phyloP scores from a whole-genome alignment of 306 rosid genomes.

The Delonix regia region DNA sequence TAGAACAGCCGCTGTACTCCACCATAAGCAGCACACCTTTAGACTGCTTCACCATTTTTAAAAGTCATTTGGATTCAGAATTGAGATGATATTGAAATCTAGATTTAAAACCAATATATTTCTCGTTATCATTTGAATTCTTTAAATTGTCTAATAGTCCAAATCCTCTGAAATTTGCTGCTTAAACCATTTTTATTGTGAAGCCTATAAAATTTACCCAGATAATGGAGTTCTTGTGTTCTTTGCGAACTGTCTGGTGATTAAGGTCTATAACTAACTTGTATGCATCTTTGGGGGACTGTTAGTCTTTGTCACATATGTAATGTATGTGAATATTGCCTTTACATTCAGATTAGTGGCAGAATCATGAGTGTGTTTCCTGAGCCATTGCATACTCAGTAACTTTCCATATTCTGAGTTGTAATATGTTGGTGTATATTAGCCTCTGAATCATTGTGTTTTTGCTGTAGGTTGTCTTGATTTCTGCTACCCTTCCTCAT shows the following conservation, averaged over 20 bases:
- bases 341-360: conserved; percentile 1
- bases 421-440: conserved; percentile 5
- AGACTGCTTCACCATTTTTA: background rate
- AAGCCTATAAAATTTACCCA: background rate
- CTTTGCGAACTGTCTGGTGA: background rate
- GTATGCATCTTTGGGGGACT: background rate
- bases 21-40: background rate
- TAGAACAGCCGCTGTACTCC: background rate
- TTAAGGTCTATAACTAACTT: background rate
- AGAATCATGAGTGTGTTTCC: background rate
- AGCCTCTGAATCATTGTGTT: conserved; percentile 28
- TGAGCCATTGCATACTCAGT: background rate
- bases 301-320: background rate
- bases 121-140: background rate
- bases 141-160: background rate
- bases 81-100: background rate
- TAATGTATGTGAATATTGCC: background rate
- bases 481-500: conserved; percentile 99
- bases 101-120: background rate
- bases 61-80: background rate
- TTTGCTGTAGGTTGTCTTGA: conserved; percentile 74
- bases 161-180: background rate
- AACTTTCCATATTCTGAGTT: conserved; percentile 3
- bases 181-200: background rate
- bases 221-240: background rate